phyloP scores from a whole-genome alignment of 2,329 filamentous ascomycete species.

The Fusarium metavorans region DNA sequence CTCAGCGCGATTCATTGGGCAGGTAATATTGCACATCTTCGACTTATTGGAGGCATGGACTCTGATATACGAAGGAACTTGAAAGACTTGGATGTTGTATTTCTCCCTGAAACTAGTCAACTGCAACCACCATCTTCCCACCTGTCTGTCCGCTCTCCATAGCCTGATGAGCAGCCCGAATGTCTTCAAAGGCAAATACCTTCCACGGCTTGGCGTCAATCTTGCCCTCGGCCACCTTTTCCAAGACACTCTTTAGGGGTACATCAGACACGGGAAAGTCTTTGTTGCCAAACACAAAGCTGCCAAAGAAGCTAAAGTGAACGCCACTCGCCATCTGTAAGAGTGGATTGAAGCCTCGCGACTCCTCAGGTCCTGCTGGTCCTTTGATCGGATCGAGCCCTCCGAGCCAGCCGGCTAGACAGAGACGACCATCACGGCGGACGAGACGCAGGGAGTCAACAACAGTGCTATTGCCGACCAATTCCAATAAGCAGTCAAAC shows the following conservation, averaged over 20 bases:
- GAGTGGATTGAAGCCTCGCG: conserved; percentile 56
- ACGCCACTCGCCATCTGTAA: conserved; percentile 58
- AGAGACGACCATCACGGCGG: not conserved
- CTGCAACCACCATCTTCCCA: not conserved
- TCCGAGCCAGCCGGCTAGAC: not conserved
- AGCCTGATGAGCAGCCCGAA: conserved; percentile 29
- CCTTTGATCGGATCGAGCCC: not conserved
- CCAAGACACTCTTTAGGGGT: conserved; percentile 50
- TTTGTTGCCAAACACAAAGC: conserved; percentile 50
- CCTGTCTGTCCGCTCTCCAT: not conserved
- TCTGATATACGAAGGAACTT: not conserved
- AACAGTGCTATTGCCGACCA: not conserved
- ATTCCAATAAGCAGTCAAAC: not conserved
- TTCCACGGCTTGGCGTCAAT: conserved; percentile 50
- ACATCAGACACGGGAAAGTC: conserved; percentile 47
- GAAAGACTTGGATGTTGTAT: not conserved
- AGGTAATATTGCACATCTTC: not conserved
- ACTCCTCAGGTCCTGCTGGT: conserved; percentile 34
- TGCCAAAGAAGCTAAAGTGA: conserved; percentile 60
- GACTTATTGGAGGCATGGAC: not conserved
- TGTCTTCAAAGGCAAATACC: conserved; percentile 50
- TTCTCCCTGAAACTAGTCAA: not conserved
- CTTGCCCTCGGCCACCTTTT: conserved; percentile 50
- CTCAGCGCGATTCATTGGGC: not conserved
- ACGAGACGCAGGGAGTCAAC: not conserved